These are phyloP conservation scores for Phalaenopsis aphrodite DNA, from an alignment of 106 monocot species.

Conservation along the genomic window DNA sequence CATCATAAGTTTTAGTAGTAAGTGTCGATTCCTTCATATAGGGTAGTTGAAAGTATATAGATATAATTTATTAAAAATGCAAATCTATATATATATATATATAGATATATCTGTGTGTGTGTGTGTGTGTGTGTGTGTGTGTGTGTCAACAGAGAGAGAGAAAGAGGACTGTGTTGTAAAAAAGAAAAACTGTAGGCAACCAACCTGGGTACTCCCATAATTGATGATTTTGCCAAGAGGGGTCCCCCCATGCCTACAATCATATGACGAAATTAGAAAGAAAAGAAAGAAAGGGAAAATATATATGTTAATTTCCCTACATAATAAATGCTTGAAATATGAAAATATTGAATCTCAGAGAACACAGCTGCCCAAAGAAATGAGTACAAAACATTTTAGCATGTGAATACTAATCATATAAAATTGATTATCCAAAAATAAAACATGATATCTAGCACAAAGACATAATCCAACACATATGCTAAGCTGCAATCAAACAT, in stretches of 20 bases:
- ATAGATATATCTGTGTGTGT: no score
- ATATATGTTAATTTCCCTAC: not conserved
- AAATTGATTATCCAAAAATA: not conserved
- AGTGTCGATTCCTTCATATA: not conserved
- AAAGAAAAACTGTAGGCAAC: not conserved
- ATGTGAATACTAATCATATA: not conserved
- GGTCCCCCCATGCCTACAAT: conserved; percentile 42
- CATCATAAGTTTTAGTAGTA: not conserved
- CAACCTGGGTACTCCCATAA: conserved; percentile 45
- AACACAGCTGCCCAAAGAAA: not conserved
- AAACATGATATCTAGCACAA: not conserved
- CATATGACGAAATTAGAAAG: conserved; percentile 6
- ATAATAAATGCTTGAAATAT: not conserved
- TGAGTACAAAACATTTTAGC: not conserved
- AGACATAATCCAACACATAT: not conserved
- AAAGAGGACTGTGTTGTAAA: not conserved
- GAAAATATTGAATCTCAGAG: not conserved
- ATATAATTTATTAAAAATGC: not conserved
- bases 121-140: no score
- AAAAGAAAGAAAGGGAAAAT: not conserved
- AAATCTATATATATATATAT: not conserved
- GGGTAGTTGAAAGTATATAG: not conserved
- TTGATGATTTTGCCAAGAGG: conserved; percentile 36
- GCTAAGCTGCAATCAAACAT: not conserved
- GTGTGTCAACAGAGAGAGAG: no score